A percentile compares a stretch with the other conserved stretches of the same genome.
These are phyloP conservation scores for Entoloma clypeatum DNA, from an alignment of 1,284 basidiomycete species.

Conservation along the genomic window DNA sequence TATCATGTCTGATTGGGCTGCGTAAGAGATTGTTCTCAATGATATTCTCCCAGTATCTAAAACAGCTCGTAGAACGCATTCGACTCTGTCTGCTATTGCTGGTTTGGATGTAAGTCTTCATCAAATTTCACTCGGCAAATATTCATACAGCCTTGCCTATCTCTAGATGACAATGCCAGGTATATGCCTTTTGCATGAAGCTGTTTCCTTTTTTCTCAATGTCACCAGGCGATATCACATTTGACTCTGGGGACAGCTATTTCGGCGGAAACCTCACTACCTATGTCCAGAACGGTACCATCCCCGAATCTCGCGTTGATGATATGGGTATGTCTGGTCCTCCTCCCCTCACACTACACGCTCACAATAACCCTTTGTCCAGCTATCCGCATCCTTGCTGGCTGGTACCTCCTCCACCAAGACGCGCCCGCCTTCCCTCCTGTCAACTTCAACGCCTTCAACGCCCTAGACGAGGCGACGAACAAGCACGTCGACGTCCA, in stretches of 20 bases:
- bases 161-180: constrained; percentile 72
- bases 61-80: constrained; percentile 32
- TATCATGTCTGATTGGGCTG: constrained; percentile 70
- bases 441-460: constrained; percentile 60
- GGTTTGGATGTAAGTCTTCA: constrained; percentile 59
- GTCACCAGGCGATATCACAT: constrained; percentile 44
- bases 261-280: constrained; percentile 63
- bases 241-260: constrained; percentile 47
- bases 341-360: background rate
- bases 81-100: constrained; percentile 55
- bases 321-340: constrained; percentile 48
- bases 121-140: background rate
- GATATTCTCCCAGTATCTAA: background rate
- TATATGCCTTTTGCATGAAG: constrained; percentile 33
- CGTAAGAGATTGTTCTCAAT: constrained; percentile 26
- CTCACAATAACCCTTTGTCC: background rate
- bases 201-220: background rate
- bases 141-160: background rate
- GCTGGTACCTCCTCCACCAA: constrained; percentile 61
- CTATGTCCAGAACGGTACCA: constrained; percentile 66
- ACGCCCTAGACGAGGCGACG: constrained; percentile 43
- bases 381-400: constrained; percentile 58
- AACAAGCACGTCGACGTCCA: constrained; percentile 76
- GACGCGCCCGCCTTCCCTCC: constrained; percentile 56
- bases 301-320: constrained; percentile 59